Base-by-base conservation (phyloP, 768 basidiomycete genomes). In the Boletus tomentosulus region DNA sequence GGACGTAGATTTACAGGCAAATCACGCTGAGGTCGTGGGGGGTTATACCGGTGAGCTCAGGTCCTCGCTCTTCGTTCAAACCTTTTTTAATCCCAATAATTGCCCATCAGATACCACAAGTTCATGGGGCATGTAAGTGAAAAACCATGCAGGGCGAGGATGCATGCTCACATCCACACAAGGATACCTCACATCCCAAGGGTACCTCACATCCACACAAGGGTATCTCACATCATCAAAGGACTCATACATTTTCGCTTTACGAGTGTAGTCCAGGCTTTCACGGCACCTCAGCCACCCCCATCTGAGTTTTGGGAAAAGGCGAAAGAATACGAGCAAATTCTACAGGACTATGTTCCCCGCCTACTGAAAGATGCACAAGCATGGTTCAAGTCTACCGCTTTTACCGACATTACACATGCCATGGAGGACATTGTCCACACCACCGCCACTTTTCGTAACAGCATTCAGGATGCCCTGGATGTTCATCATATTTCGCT, bases 221-320 rank as follows among this genome's bases (percentile, higher is more conserved):
- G n/a, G n/a, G n/a, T n/a, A n/a, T n/a, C n/a, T n/a, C n/a, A n/a
- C 19, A 19, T 19, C 1, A 19, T 19, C 19, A 1, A 19, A 1
- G 19, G 19, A 19, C 19, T 19, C 19, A 19, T 19, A 13, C 3
- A 3, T 16, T 13, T n/a, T 37, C 16, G 7, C 27, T 1, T 50
- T 25, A 33, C 33, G 11, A 22, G 27, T 6, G n/a, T 13, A 5
- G 2, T 46, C 27, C 33, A 53, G 33, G 27, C 44, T 2, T 25
- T 42, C 5, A 11, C 38, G 10, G n/a, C 24, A 5, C 19, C 55
- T 16, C 4, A 34, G 15, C 9, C 30, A 10, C 45, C 62, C 1
- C 16, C 52, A 0, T 25, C 44, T 5, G 45, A 61, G 30, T 58
- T 55, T 50, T 61, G 49, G 62, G 59, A 64, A 8, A 25, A 4